Evolutionary conservation across 306 rosid genomes (phyloP).

Genomic region (Cicer chorassanicum): DNA sequence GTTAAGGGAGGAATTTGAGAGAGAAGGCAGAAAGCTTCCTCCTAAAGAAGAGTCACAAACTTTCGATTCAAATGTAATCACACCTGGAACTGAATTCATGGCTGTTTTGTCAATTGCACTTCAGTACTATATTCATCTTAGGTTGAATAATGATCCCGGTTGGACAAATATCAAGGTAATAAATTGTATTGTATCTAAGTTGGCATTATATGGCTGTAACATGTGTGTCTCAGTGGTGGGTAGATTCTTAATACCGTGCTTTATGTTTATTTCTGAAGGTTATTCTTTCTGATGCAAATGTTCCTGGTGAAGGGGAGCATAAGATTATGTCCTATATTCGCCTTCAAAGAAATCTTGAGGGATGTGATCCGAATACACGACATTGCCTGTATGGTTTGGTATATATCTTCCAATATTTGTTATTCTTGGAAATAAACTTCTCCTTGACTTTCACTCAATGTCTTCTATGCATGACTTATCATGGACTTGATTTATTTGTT

Average conservation of each 20-base stretch:
- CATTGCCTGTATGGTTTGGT: slow-evolving; percentile 99
- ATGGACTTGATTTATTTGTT: slow-evolving; percentile 14
- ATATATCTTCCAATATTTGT: slow-evolving; percentile 54
- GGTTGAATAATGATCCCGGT: slow-evolving; percentile 96
- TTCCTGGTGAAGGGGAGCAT: slow-evolving; percentile 99
- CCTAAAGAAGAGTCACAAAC: slow-evolving; percentile 71
- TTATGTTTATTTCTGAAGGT: slow-evolving; percentile 59
- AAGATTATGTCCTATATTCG: slow-evolving; percentile 97
- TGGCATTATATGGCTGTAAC: not conserved
- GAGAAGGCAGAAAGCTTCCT: slow-evolving; percentile 96
- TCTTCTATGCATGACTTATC: slow-evolving; percentile 29
- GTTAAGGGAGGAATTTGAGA: slow-evolving; percentile 88
- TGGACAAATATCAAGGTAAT: slow-evolving; percentile 88
- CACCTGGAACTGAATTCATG: slow-evolving; percentile 99
- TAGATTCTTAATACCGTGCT: slow-evolving; percentile 25
- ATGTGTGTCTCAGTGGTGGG: slow-evolving; percentile 8
- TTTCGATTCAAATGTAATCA: slow-evolving; percentile 92
- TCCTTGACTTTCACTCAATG: not conserved
- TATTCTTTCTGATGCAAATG: slow-evolving; percentile 98
- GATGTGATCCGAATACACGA: slow-evolving; percentile 90
- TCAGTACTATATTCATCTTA: slow-evolving; percentile 94
- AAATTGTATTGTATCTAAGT: slow-evolving; percentile 4
- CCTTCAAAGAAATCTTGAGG: slow-evolving; percentile 93
- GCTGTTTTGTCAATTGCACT: slow-evolving; percentile 85
- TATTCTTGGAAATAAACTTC: slow-evolving; percentile 18